Base-by-base conservation (phyloP, 2,329 filamentous ascomycete genomes). In the Fusarium austroafricanum region DNA sequence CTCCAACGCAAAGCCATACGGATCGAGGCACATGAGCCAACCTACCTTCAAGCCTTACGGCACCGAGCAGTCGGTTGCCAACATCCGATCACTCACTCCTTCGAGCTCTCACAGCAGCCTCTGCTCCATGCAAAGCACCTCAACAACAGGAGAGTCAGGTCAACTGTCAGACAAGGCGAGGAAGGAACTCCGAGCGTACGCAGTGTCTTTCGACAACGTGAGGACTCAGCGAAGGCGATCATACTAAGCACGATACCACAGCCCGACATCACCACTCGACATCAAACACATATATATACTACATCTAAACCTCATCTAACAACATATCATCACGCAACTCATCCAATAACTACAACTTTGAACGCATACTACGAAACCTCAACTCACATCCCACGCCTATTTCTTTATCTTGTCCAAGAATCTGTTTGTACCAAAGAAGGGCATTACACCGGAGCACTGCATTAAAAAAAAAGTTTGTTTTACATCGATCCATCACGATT, bases 71-170 rank as follows among this genome's bases (percentile, higher is more conserved):
- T 45, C 67, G 21, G 58, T 61, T 42, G 44, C 66, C 20, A 62
- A 66, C 47, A 58, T 79, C 66, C 81, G 85, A 62, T 81, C 77
- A 58, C 80, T 91, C 58, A 88, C 87, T 10, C 88, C 90, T 4
- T 96, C 93, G 21, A 93, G 92, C 72, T 96, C 93, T 23, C 90
- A 94, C 77, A 92, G 91, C 72, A 96, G 93, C 75, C 87, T 97
- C 54, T 92, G 90, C 76, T 97, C 93, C 28, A 87, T 94, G 75
- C 87, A 88, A 70, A 92, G 90, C 78, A 84, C 82, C 52, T 79
- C 85, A 26, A 87, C 86, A 58, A 78, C 78, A 50, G 83, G 84
- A 71, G 87, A 88, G 58, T 78, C 80, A 21, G 78, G 78, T 42
- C 83, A 86, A 46, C 83, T 97, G 68, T 94, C 93, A 5, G 89